Base-by-base conservation (phyloP, 129 eudicot genomes). In the Logfia minima region DNA sequence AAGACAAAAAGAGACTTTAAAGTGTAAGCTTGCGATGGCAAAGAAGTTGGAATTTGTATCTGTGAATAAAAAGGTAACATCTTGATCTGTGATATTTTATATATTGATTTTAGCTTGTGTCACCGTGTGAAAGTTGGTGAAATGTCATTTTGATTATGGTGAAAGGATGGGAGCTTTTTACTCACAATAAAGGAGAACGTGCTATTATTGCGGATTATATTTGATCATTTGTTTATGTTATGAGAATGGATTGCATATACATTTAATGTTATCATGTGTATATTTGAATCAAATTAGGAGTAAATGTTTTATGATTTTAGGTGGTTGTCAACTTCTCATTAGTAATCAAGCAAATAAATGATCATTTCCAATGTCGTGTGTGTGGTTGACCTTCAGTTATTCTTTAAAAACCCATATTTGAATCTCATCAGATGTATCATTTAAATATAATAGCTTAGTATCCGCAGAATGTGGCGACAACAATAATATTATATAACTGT, bases 121-220 rank as follows among this genome's bases (percentile, higher is more conserved):
- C 74, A 69, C 31, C 74, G 23, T 51, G 76, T 51, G 76, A 53
- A 71, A 73, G 24, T 58, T 37, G 58, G 78, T 74, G 78, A 74
- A 74, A 59, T 60, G 78, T 60, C 78, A 74, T 74, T 74, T 43
- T 60, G 32, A 43, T 37, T 59, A 37, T 59, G 56, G 69, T 74
- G 70, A 61, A 74, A 74, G 78, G 61, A 74, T 37, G 9, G 4
- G 70, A 61, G 37, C 70, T 74, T 74, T 74, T 61, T 61, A 74
- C 21, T 41, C 78, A 61, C 41, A 41, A 37, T 73, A 73, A 59
- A 72, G 67, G 19, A 26, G 53, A 16, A 32, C 56, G 24, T 45
- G 58, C 34, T 43, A 24, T 43, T 0, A 45, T 0, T 45, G 14
- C 59, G 60, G 48, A 32, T 66, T 26, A 16, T 17, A 16, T 66